Percentiles rank a stretch among this genome's conserved stretches.
Evolutionary conservation across 2,329 filamentous ascomycete species (phyloP).

Genomic region (Emericellopsis atlantica): DNA sequence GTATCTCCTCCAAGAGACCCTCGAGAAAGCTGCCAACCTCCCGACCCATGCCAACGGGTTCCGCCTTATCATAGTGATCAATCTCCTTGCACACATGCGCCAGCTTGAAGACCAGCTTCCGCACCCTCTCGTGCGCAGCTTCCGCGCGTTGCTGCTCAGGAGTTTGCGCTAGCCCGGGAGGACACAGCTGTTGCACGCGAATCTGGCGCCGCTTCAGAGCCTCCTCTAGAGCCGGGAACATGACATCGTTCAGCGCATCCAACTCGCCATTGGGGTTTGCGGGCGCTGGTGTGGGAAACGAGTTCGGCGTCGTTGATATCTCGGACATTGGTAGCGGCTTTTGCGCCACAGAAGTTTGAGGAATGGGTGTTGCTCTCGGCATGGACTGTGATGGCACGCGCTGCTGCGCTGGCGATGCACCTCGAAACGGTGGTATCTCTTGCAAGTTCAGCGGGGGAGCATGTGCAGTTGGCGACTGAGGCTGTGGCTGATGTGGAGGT

Average conservation of each 20-base stretch:
- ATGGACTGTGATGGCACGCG: constrained; percentile 13
- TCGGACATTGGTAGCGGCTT: constrained; percentile 11
- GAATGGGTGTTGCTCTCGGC: constrained; percentile 3
- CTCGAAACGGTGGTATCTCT: constrained; percentile 43
- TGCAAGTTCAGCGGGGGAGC: constrained; percentile 29
- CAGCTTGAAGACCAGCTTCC: constrained; percentile 70
- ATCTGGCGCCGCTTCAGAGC: constrained; percentile 70
- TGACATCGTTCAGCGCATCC: constrained; percentile 80
- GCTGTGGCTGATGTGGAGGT: constrained; percentile 18
- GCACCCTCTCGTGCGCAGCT: constrained; percentile 68
- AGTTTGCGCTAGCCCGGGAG: constrained; percentile 29
- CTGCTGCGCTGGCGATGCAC: constrained; percentile 17
- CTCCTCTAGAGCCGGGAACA: constrained; percentile 84
- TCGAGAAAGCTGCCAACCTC: constrained; percentile 84
- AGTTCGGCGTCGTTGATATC: constrained; percentile 22
- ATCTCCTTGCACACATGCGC: constrained; percentile 79
- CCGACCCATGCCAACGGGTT: constrained; percentile 86
- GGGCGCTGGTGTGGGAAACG: constrained; percentile 45
- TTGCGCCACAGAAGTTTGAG: constrained; percentile 6
- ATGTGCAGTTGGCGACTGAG: constrained; percentile 24
- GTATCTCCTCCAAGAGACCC: constrained; percentile 82
- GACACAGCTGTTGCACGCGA: constrained; percentile 40
- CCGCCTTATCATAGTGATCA: constrained; percentile 73
- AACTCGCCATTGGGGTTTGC: constrained; percentile 54
- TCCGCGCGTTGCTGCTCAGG: constrained; percentile 57